Evolutionary conservation across 164 flowering plant species (phyloP).

Genomic region (Buxus sempervirens): DNA sequence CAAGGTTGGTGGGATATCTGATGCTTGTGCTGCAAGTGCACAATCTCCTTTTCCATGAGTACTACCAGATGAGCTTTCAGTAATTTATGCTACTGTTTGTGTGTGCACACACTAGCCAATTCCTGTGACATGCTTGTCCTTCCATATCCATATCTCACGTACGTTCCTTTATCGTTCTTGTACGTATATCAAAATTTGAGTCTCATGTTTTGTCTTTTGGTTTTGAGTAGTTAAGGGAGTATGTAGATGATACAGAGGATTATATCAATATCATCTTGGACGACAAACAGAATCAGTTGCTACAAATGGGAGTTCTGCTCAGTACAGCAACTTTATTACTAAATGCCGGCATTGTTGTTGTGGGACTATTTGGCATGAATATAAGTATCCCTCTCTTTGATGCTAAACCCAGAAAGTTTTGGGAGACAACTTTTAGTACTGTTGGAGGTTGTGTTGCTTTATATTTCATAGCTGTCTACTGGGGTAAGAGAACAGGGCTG

Average conservation of each 20-base stretch:
- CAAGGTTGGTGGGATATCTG: too few relatives aligned
- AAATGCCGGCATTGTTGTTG: conserved; percentile 34
- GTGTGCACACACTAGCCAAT: too few relatives aligned
- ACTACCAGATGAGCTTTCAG: too few relatives aligned
- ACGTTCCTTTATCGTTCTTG: too few relatives aligned
- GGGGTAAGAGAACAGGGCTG: conserved; percentile 41
- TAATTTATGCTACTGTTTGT: too few relatives aligned
- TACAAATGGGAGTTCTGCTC: conserved; percentile 49
- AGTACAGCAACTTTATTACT: conserved; percentile 32
- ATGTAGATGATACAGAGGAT: conserved; percentile 48
- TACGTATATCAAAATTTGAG: too few relatives aligned
- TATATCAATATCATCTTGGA: conserved; percentile 47
- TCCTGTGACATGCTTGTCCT: background rate
- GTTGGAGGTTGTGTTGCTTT: conserved; percentile 34
- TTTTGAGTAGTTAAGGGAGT: too few relatives aligned
- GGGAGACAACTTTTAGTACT: conserved; percentile 37
- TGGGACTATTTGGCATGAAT: conserved; percentile 42
- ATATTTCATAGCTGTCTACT: conserved; percentile 33
- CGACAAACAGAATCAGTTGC: conserved; percentile 49
- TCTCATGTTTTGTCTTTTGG: too few relatives aligned
- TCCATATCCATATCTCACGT: conserved; percentile 10
- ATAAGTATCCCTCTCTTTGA: conserved; percentile 23
- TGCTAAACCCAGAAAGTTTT: conserved; percentile 22
- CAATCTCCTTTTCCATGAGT: too few relatives aligned
- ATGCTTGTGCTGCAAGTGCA: too few relatives aligned